Percentiles rank a stretch among this genome's conserved stretches.
These are phyloP conservation scores for Chlamydomonas incerta DNA, from an alignment of 139 green algal genomes.

Conservation along the genomic window DNA sequence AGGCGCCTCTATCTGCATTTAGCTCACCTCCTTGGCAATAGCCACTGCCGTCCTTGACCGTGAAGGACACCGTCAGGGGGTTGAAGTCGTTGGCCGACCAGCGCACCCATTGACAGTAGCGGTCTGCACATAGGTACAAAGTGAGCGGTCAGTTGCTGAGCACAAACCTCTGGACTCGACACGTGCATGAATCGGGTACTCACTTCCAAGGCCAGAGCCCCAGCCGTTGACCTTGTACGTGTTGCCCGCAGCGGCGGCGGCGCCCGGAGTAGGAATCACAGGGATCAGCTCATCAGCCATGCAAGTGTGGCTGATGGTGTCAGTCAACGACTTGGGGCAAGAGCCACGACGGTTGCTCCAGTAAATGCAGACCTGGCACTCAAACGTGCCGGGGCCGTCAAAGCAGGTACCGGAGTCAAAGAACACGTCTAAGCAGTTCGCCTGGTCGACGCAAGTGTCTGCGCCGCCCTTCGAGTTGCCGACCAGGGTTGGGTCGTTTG, in stretches of 20 bases:
- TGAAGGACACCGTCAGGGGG: not conserved
- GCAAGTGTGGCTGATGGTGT: slow-evolving; percentile 7
- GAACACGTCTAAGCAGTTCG: not conserved
- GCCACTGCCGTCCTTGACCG: not conserved
- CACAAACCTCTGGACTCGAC: too few relatives aligned
- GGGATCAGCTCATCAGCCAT: not conserved
- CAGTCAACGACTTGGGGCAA: not conserved
- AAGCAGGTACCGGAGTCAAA: not conserved
- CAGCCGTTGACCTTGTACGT: not conserved
- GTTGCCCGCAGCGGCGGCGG: too few relatives aligned
- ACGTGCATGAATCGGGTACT: not conserved
- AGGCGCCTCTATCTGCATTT: too few relatives aligned
- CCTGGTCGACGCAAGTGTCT: not conserved
- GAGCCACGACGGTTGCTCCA: not conserved
- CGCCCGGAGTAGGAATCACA: not conserved
- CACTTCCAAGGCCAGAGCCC: not conserved
- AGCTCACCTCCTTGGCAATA: not conserved
- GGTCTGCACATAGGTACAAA: not conserved
- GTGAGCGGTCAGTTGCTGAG: too few relatives aligned
- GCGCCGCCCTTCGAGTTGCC: not conserved
- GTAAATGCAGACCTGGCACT: not conserved
- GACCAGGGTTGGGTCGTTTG: too few relatives aligned
- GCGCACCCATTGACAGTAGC: not conserved
- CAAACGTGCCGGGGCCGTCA: not conserved
- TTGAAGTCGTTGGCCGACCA: not conserved